Evolutionary conservation across 768 basidiomycete genomes (phyloP).

Genomic region (Hypsizygus marmoreus): DNA sequence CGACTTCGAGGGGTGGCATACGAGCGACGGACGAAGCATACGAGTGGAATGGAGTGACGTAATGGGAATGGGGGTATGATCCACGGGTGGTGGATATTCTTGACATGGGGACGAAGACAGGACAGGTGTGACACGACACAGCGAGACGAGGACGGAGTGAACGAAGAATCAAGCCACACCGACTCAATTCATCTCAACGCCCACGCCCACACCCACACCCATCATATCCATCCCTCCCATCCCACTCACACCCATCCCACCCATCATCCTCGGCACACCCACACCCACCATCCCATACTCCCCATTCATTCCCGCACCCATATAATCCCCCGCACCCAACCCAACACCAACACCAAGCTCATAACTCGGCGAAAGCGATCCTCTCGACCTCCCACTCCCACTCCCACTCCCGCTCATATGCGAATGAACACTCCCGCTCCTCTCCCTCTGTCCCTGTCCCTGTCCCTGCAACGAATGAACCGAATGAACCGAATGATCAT

Average conservation of each 20-base stretch:
- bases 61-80: not conserved
- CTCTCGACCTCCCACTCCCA: constrained; percentile 3
- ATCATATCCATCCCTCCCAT: constrained; percentile 15
- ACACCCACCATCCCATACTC: constrained; percentile 7
- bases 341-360: constrained; percentile 17
- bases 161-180: too few species aligned
- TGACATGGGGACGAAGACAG: too few species aligned
- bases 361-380: constrained; percentile 18
- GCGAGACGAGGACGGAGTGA: not conserved
- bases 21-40: too few species aligned
- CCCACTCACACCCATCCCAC: constrained; percentile 6
- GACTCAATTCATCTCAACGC: constrained; percentile 15
- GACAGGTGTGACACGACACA: not conserved
- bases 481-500: not conserved
- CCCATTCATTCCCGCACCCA: constrained; percentile 6
- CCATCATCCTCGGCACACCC: constrained; percentile 15
- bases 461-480: not conserved
- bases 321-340: constrained; percentile 7
- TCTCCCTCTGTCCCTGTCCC: constrained; percentile 1
- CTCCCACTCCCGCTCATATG: not conserved
- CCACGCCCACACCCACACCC: constrained; percentile 11
- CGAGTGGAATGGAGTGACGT: too few species aligned
- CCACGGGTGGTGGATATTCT: too few species aligned
- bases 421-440: constrained; percentile 10
- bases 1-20: too few species aligned